Evolutionary conservation across 805 yeast species (phyloP), one percentile per base, ranked within the genome.

Genomic region (Wickerhamiella lipophila): DNA sequence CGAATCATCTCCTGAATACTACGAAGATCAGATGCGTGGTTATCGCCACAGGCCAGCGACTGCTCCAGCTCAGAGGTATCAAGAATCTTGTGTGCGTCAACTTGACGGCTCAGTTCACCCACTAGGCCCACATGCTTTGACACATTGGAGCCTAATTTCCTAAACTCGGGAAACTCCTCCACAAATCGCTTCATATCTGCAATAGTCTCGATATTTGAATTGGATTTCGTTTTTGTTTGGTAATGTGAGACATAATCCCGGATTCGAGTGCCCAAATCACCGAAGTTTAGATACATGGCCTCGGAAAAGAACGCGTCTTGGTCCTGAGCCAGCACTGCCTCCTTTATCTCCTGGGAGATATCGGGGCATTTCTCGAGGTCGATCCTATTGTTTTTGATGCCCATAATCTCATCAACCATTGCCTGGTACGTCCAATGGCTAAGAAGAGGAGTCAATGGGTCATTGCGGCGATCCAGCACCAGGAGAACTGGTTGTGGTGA

Each of bases 341-440:
- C 81, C 49, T 69, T 64, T 52, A 81, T 65, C 38, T 79, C 83
- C n/a, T 74, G 64, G 53, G 78, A 64, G 51, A 78, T 66, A 55
- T 74, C 77, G 1, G 81, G 75, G 1, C 76, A 72, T 1, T 64
- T 58, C 0, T 79, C 68, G 30, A 88, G 63, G 56, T 78, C 81
- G 3, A 86, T 94, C 2, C 88, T 75, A 57, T 92, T 89, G 60
- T 86, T 81, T 29, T 71, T 68, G 51, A 92, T 83, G 1, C 97
- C 95, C 26, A 92, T 68, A 19, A 87, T 73, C 62, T 94, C 97
- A 62, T 89, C 95, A 15, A 92, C 85, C 97, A 92, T 89, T 1
- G 96, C 83, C 61, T 89, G 97, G 65, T 86, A 92, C 1, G 98
- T 88, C 99, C 99, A 92, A 1, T 97, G 98, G 35, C 81, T 77